These are phyloP conservation scores for Kandelia obovata DNA, from an alignment of 345 rosid species.

Conservation along the genomic window DNA sequence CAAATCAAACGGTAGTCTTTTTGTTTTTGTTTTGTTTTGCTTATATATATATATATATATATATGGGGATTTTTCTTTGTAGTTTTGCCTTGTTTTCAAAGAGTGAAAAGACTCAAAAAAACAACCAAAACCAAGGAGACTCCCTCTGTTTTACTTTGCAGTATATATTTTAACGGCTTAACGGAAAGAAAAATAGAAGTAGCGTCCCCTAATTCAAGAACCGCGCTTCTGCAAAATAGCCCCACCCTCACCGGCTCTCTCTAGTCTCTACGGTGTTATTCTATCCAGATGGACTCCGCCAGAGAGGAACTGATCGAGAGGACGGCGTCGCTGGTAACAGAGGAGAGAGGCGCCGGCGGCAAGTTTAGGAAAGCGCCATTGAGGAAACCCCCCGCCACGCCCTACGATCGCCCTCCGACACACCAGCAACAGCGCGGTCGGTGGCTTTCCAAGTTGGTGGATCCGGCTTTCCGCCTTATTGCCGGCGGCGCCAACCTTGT, in stretches of 20 bases:
- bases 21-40: no score
- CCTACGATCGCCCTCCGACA: conserved; percentile 60
- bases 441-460: conserved; percentile 69
- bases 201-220: no score
- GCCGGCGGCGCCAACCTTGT: conserved; percentile 61
- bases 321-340: conserved; percentile 30
- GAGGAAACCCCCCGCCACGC: conserved; percentile 42
- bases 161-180: no score
- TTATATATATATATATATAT: no score
- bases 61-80: no score
- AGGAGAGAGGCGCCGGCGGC: conserved; percentile 56
- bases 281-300: background rate
- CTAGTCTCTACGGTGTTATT: background rate
- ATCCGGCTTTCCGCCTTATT: conserved; percentile 74
- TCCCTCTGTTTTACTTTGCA: no score
- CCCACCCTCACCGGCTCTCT: background rate
- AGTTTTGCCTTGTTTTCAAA: no score
- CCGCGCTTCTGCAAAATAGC: no score
- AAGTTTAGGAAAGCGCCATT: conserved; percentile 46
- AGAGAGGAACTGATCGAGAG: conserved; percentile 14
- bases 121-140: no score
- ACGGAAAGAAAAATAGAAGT: no score
- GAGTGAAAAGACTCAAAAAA: no score
- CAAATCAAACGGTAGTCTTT: no score
- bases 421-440: conserved; percentile 48